phyloP scores from a whole-genome alignment of 2,329 filamentous ascomycete genomes.

The Chaetomiaceae sp. region DNA sequence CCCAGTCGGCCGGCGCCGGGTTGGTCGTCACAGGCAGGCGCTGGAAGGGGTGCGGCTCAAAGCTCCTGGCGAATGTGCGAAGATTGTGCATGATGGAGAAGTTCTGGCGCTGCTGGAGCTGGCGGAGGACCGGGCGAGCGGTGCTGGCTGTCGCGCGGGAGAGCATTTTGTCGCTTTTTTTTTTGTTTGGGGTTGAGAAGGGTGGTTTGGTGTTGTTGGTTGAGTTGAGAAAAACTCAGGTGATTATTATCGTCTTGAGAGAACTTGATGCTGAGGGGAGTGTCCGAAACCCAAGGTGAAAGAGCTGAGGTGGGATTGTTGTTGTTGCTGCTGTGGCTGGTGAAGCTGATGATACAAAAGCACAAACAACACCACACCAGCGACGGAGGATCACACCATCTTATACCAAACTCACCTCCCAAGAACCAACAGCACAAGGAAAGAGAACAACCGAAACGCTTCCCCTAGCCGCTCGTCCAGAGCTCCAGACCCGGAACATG shows the following conservation, averaged over 20 bases:
- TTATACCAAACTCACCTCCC: too few species aligned
- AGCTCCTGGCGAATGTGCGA: constrained; percentile 33
- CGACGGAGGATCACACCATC: too few species aligned
- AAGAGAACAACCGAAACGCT: too few species aligned
- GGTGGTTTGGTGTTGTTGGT: constrained; percentile 9
- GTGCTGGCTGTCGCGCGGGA: constrained; percentile 21
- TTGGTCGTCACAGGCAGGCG: constrained; percentile 30
- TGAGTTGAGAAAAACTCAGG: background rate
- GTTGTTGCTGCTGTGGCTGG: too few species aligned
- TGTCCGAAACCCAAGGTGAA: too few species aligned
- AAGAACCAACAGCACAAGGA: too few species aligned
- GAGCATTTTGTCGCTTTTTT: constrained; percentile 26
- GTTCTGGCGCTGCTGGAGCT: constrained; percentile 12
- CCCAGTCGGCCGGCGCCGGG: constrained; percentile 35
- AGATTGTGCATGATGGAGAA: constrained; percentile 35
- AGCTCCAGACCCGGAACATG: too few species aligned
- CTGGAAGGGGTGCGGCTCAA: constrained; percentile 37
- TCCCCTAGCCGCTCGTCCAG: too few species aligned
- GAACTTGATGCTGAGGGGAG: background rate
- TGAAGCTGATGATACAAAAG: too few species aligned
- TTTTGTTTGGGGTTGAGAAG: background rate
- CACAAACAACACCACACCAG: too few species aligned
- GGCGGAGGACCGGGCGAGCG: constrained; percentile 28
- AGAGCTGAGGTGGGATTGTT: background rate
- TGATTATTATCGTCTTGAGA: background rate